Conservation (phyloP, 805 yeast species). For the Saccharomycopsis vini region DNA sequence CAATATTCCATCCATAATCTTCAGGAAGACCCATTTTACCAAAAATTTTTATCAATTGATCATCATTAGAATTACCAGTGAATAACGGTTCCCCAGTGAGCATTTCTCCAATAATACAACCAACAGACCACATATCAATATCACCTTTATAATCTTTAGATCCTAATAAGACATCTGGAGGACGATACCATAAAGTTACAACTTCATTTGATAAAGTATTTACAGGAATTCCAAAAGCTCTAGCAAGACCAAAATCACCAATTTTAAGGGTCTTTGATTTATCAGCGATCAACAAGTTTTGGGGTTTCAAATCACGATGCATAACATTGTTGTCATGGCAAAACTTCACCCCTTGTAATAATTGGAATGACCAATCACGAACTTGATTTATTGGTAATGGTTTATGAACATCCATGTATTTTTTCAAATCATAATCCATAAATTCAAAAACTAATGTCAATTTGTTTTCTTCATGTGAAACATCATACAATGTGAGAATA, state of each 20-base stretch:
- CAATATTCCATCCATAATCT: too few species aligned
- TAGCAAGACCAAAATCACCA: conserved; percentile 94
- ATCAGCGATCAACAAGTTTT: conserved; percentile 76
- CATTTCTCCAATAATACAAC: conserved; percentile 97
- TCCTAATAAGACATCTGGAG: conserved; percentile 48
- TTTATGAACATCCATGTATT: conserved; percentile 88
- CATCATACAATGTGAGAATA: conserved; percentile 87
- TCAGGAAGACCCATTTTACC: conserved; percentile 96
- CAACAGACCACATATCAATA: conserved; percentile 98
- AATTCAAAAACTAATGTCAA: conserved; percentile 87
- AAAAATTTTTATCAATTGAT: conserved; percentile 85
- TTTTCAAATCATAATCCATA: conserved; percentile 88
- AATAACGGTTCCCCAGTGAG: conserved; percentile 95
- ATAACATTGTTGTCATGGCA: conserved; percentile 73
- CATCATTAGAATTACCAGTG: conserved; percentile 95
- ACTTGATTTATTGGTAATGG: conserved; percentile 67
- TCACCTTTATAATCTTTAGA: conserved; percentile 94
- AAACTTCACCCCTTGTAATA: conserved; percentile 79
- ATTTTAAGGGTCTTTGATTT: conserved; percentile 90
- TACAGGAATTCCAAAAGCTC: conserved; percentile 97
- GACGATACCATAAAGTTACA: conserved; percentile 82
- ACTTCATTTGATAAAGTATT: conserved; percentile 97
- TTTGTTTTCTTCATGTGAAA: conserved; percentile 93
- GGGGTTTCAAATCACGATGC: conserved; percentile 85
- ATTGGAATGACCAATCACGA: conserved; percentile 89